phyloP scores from a whole-genome alignment of 495 filamentous ascomycete species.

The Evernia prunastri region DNA sequence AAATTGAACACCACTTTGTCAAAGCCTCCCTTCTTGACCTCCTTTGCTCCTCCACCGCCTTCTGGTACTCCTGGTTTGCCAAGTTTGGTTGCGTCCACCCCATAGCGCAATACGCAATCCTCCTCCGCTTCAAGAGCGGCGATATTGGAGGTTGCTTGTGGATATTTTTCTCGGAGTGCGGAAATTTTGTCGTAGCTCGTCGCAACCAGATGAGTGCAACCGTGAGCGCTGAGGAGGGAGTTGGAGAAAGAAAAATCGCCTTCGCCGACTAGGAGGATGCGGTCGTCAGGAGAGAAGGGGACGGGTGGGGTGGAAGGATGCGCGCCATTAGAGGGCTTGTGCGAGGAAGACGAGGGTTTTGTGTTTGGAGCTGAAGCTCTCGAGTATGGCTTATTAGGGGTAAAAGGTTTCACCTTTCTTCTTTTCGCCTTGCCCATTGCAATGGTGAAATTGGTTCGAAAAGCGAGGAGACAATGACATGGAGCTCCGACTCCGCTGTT shows the following conservation, averaged over 20 bases:
- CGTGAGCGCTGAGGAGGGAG: constrained; percentile 65
- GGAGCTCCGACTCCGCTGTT: neutral
- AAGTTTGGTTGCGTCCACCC: constrained; percentile 69
- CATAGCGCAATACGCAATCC: constrained; percentile 53
- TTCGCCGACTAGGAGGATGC: constrained; percentile 82
- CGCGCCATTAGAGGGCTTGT: constrained; percentile 8
- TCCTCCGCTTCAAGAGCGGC: constrained; percentile 40
- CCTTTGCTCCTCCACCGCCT: constrained; percentile 34
- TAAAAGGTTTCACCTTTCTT: constrained; percentile 12
- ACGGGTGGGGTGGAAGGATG: constrained; percentile 1
- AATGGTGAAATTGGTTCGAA: neutral
- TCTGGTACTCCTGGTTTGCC: constrained; percentile 35
- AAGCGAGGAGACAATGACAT: neutral
- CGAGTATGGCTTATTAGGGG: constrained; percentile 13
- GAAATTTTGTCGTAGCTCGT: constrained; percentile 55
- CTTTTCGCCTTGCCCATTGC: constrained; percentile 26
- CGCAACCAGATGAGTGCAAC: constrained; percentile 56
- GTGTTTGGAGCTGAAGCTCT: neutral
- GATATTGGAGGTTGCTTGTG: constrained; percentile 60
- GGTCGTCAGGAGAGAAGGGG: constrained; percentile 62
- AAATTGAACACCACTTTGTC: constrained; percentile 91
- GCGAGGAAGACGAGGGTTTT: neutral
- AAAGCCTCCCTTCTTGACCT: constrained; percentile 46
- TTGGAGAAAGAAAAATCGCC: constrained; percentile 87
- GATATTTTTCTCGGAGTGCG: constrained; percentile 64